Evolutionary conservation across 1,284 basidiomycete genomes (phyloP), one percentile per base, ranked within the genome.

Genomic region (Microbotryum violaceum): DNA sequence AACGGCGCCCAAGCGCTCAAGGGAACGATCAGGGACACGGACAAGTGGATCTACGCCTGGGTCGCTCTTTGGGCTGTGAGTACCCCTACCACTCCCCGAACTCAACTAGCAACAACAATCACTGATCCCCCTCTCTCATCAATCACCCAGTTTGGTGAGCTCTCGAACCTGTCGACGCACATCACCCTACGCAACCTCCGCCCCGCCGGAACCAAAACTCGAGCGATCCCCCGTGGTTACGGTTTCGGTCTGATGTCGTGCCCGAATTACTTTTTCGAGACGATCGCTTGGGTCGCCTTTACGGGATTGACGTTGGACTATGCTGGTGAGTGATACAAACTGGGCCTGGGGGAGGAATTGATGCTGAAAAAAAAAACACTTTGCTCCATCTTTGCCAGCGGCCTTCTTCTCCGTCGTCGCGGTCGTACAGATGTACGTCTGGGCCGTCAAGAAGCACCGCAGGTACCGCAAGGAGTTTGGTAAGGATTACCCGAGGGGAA

Each of bases 181-280:
- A 70, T 93, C 61, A 91, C 84, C 44, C 81, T 97, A 42, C 85
- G 89, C 54, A 81, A 82, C 57, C 83, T 98, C 49, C 86, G 96
- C 29, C 89, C 91, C 0, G 82, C 83, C 20, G 88, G 90, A 20
- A 85, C 89, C 9, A 85, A 83, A 62, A 83, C 82, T 61, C 86
- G 94, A 61, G 86, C 83, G 29, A 87, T 97, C 71, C 94, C 96
- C 0, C 79, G 81, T 29, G 94, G 81, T 2, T 90, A 88, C 66
- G 90, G 90, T 3, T 99, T 97, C 77, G 80, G 84, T 62, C 77
- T 85, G 47, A 84, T 96, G 47, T 88, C 89, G 7, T 90, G 85
- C 78, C 91, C 96, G 37, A 97, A 98, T 77, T 98, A 99, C 78
- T 86, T 91, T 74, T 97, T 94, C 74, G 96, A 98, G 77, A 81